These are phyloP conservation scores for Podaxis carcinomalis DNA, from an alignment of 768 basidiomycete genomes.

Conservation along the genomic window DNA sequence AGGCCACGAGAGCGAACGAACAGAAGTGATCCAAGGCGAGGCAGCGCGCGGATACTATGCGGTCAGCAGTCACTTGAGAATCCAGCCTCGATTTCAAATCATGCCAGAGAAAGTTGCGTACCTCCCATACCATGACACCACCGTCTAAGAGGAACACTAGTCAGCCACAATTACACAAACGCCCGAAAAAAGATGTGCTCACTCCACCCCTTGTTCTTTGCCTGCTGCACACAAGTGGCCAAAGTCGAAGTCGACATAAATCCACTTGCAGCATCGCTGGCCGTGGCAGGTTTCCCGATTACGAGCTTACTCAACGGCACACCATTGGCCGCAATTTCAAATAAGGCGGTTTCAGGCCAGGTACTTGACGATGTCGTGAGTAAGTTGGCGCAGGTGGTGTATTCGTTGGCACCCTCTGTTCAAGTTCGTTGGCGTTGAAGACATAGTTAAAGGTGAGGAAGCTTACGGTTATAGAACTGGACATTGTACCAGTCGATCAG, in stretches of 20 bases:
- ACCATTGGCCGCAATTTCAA: slow-evolving; percentile 56
- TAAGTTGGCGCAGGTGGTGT: slow-evolving; percentile 59
- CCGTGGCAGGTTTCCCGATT: slow-evolving; percentile 66
- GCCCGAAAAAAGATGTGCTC: slow-evolving; percentile 22
- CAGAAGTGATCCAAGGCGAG: slow-evolving; percentile 30
- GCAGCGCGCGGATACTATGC: slow-evolving; percentile 26
- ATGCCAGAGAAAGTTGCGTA: slow-evolving; percentile 13
- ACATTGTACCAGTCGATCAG: slow-evolving; percentile 65
- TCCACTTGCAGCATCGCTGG: slow-evolving; percentile 52
- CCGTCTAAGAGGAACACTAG: slow-evolving; percentile 20
- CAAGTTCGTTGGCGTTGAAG: not conserved
- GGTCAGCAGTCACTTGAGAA: not conserved
- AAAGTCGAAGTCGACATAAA: slow-evolving; percentile 58
- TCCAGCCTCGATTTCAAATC: not conserved
- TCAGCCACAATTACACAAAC: not conserved
- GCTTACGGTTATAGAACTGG: slow-evolving; percentile 44
- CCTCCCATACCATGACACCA: slow-evolving; percentile 37
- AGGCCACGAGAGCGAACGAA: slow-evolving; percentile 28
- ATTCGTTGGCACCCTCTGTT: slow-evolving; percentile 58
- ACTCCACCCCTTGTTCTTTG: slow-evolving; percentile 66
- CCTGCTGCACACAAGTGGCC: slow-evolving; percentile 55
- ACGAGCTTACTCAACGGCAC: slow-evolving; percentile 62
- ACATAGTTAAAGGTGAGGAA: not conserved
- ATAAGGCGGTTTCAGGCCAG: slow-evolving; percentile 60
- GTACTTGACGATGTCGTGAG: slow-evolving; percentile 51